Evolutionary conservation across 495 filamentous ascomycete species (phyloP).

Genomic region (Cercophora newfieldiana): DNA sequence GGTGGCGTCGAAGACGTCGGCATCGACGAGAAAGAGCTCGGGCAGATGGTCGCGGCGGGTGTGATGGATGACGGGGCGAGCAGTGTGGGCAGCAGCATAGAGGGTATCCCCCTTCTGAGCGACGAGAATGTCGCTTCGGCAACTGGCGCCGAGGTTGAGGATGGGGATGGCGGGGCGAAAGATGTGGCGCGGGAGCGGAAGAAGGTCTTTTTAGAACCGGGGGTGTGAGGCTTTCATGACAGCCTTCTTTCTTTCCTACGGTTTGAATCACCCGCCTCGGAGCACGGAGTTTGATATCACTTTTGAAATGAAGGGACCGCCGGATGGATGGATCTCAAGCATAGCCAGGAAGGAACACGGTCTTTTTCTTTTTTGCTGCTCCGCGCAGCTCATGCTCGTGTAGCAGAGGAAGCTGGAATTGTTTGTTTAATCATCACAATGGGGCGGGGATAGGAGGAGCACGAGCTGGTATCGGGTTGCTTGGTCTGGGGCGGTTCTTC

Average conservation of each 20-base stretch:
- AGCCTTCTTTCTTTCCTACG: not conserved
- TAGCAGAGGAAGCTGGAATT: not conserved
- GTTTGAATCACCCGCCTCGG: not conserved
- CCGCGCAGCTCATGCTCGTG: not conserved
- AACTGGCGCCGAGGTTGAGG: conserved; percentile 41
- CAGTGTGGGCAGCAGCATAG: conserved; percentile 39
- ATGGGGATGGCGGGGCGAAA: conserved; percentile 39
- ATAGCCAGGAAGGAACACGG: not conserved
- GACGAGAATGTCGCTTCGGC: conserved; percentile 40
- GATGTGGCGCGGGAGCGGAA: conserved; percentile 47
- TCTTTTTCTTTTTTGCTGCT: not conserved
- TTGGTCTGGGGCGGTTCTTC: not conserved
- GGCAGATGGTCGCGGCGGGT: conserved; percentile 17
- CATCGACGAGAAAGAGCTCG: conserved; percentile 23
- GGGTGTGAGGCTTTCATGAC: not conserved
- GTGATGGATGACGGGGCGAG: conserved; percentile 18
- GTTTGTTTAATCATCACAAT: not conserved
- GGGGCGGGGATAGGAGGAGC: not conserved
- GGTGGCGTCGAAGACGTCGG: conserved; percentile 15
- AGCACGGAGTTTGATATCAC: not conserved
- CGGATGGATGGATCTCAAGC: not conserved
- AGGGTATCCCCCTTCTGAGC: conserved; percentile 57
- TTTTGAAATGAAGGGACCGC: not conserved
- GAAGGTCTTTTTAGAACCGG: conserved; percentile 9
- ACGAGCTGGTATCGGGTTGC: not conserved